Conservation (phyloP, 805 yeast genomes). For the Cyberlindnera petersonii region DNA sequence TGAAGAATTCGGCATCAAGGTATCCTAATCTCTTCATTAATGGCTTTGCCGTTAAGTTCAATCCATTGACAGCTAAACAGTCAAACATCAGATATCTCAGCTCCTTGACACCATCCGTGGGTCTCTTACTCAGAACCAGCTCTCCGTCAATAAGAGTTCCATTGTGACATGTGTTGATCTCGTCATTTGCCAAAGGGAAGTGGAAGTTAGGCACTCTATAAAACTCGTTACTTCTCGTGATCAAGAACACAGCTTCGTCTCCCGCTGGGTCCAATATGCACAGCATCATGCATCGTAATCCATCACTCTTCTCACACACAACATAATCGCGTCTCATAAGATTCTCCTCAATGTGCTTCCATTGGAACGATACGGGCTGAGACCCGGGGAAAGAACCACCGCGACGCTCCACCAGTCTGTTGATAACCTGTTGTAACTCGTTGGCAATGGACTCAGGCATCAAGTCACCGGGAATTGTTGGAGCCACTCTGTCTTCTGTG, state of each 20-base stretch:
- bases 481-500: conserved; percentile 49
- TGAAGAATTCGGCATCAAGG: conserved; percentile 72
- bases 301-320: conserved; percentile 96
- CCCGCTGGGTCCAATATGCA: conserved; percentile 60
- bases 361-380: conserved; percentile 89
- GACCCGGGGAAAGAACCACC: conserved; percentile 77
- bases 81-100: conserved; percentile 86
- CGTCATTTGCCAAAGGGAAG: conserved; percentile 58
- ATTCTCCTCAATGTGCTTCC: conserved; percentile 61
- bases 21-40: conserved; percentile 84
- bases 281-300: conserved; percentile 77
- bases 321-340: conserved; percentile 72
- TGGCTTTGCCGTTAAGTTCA: conserved; percentile 61
- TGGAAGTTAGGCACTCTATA: conserved; percentile 78
- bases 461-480: conserved; percentile 79
- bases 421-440: conserved; percentile 64
- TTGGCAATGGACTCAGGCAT: conserved; percentile 70
- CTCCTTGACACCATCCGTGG: conserved; percentile 53
- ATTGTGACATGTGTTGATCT: conserved; percentile 59
- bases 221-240: conserved; percentile 86
- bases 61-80: conserved; percentile 79
- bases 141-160: conserved; percentile 95
- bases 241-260: conserved; percentile 85
- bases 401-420: conserved; percentile 54
- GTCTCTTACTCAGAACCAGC: conserved; percentile 66